Evolutionary conservation across 2,329 filamentous ascomycete species (phyloP), one percentile per base, ranked within the genome.

Genomic region (Meredithiella fracta): DNA sequence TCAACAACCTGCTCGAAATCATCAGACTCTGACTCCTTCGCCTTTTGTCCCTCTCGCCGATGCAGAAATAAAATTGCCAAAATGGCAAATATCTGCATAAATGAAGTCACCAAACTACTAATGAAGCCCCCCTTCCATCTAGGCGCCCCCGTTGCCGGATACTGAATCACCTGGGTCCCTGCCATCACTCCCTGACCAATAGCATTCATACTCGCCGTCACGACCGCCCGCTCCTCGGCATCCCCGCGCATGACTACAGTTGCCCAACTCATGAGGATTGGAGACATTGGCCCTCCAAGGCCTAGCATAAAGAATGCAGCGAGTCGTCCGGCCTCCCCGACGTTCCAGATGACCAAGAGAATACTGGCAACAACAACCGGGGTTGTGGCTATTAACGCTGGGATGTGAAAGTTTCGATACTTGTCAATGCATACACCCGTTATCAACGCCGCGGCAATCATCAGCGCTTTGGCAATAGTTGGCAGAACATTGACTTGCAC

Each of bases 191-290:
- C 69, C 58, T 71, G 69, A 1, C 69, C 69, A 51, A 71, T 68
- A 4, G 69, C 66, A 51, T 71, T 71, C 68, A 71, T 71, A 29
- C 67, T 70, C 0, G 68, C 68, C 15, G 67, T 70, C 4, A 70
- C 67, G 1, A 70, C 63, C 1, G 69, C 69, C 20, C 69, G 63
- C 58, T 71, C 69, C 55, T 71, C 69, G 6, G 68, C 67, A 47
- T 69, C 67, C 9, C 66, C 64, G 1, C 64, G 63, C 67, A 69
- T 69, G 7, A 64, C 61, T 1, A 68, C 61, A 0, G 67, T 67
- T 22, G 68, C 67, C 69, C 68, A 71, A 8, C 65, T 65, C 69
- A 70, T 70, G 6, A 65, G 66, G 53, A 70, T 61, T 0, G 64
- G 65, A 15, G 61, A 66, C 58, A 64, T 61, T 53, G 67, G 67